Percentiles rank a stretch among this genome's conserved stretches.
phyloP scores from a whole-genome alignment of 2,329 filamentous ascomycete genomes.

The Fusarium subglutinans region DNA sequence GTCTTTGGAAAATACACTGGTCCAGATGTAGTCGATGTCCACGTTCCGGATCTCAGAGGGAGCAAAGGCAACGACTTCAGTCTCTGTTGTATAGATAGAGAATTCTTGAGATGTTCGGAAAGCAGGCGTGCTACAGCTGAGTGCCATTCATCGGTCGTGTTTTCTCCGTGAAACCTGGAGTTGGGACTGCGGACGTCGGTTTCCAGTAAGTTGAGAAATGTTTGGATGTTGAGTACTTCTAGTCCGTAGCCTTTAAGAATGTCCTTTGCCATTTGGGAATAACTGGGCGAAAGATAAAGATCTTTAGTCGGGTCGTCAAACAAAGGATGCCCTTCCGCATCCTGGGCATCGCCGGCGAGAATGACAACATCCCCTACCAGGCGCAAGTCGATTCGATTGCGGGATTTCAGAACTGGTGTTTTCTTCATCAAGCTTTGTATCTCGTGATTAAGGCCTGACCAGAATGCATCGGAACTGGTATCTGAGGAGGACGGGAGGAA shows the following conservation, averaged over 20 bases:
- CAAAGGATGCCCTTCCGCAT: slow-evolving; percentile 1
- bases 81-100: accelerated
- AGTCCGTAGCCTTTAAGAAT: slow-evolving; percentile 11
- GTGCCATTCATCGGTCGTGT: neutral
- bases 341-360: neutral
- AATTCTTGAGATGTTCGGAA: neutral
- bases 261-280: neutral
- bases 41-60: neutral
- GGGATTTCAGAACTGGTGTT: slow-evolving; percentile 1
- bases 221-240: accelerated
- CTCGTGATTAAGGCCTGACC: neutral
- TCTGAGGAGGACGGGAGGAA: slow-evolving; percentile 8
- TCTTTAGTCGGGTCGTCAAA: slow-evolving; percentile 6
- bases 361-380: neutral
- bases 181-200: neutral
- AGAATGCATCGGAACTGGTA: neutral
- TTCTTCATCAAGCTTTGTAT: neutral
- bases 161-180: neutral
- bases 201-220: neutral
- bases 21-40: neutral
- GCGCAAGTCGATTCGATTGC: neutral
- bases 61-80: slow-evolving; percentile 8
- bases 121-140: neutral
- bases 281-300: slow-evolving; percentile 6
- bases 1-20: slow-evolving; percentile 18